These are phyloP conservation scores for Vaucheria bursata DNA, from an alignment of 352 stramenopile genomes.

Conservation along the genomic window DNA sequence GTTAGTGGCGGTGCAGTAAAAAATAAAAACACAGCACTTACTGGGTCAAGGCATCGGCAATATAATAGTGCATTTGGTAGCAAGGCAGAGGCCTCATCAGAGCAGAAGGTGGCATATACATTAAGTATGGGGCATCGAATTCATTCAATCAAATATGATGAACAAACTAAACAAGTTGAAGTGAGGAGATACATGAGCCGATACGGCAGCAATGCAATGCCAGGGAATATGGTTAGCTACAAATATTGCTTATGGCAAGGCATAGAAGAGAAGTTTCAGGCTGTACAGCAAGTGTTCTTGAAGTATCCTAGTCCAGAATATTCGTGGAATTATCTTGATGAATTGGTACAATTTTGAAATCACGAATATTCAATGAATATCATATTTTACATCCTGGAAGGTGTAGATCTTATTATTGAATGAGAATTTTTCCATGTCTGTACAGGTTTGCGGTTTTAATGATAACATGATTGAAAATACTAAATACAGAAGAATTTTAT, in stretches of 20 bases:
- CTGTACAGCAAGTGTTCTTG: slow-evolving; percentile 47
- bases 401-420: background rate
- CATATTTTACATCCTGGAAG: background rate
- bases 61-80: background rate
- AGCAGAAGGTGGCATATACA: slow-evolving; percentile 49
- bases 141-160: slow-evolving; percentile 46
- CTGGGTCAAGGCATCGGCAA: slow-evolving; percentile 10
- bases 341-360: slow-evolving; percentile 28
- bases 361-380: background rate
- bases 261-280: slow-evolving; percentile 21
- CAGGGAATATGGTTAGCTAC: slow-evolving; percentile 31
- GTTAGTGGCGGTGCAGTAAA: background rate
- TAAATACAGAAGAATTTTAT: slow-evolving; percentile 34
- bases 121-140: slow-evolving; percentile 67
- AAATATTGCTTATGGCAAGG: slow-evolving; percentile 18
- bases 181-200: slow-evolving; percentile 33
- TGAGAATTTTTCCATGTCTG: background rate
- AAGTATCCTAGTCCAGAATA: slow-evolving; percentile 47
- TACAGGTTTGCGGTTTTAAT: slow-evolving; percentile 25
- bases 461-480: slow-evolving; percentile 18
- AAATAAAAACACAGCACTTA: background rate
- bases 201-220: slow-evolving; percentile 7
- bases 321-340: slow-evolving; percentile 46
- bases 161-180: slow-evolving; percentile 32
- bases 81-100: background rate